Percentiles rank a stretch among this genome's conserved stretches.
Evolutionary conservation across 2,329 filamentous ascomycete genomes (phyloP).

Genomic region (Podosphaera xanthii): DNA sequence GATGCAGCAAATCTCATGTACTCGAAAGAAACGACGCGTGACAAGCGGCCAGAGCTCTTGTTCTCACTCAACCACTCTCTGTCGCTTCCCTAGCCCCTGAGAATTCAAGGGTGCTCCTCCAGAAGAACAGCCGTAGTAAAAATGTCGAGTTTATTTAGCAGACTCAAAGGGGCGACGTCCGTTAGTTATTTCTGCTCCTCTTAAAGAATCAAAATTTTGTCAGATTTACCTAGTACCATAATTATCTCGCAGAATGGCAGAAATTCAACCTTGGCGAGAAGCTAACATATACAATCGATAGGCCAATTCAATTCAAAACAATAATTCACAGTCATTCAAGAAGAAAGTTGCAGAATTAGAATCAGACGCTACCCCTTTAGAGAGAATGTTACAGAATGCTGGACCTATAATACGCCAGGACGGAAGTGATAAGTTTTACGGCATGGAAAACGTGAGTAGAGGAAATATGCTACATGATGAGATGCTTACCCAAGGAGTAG

Average conservation of each 20-base stretch:
- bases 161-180: slow-evolving; percentile 26
- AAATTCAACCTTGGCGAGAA: slow-evolving; percentile 24
- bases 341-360: slow-evolving; percentile 16
- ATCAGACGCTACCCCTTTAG: slow-evolving; percentile 35
- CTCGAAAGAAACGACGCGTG: too few relatives aligned
- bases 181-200: neutral
- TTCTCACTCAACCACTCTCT: neutral
- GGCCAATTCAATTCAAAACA: slow-evolving; percentile 9
- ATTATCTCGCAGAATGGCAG: neutral
- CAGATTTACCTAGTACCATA: neutral
- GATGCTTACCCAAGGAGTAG: slow-evolving; percentile 23
- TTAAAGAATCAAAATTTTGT: neutral
- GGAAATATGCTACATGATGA: slow-evolving; percentile 10
- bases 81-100: neutral
- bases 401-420: slow-evolving; percentile 54
- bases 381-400: slow-evolving; percentile 60
- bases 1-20: neutral
- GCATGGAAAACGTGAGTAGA: slow-evolving; percentile 75
- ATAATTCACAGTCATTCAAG: slow-evolving; percentile 8
- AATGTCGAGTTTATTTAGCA: slow-evolving; percentile 36
- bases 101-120: neutral
- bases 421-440: slow-evolving; percentile 95
- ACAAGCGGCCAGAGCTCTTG: too few relatives aligned
- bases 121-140: neutral
- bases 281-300: neutral